phyloP scores from a whole-genome alignment of 257 asterid species.

The Penstemon newberryi region DNA sequence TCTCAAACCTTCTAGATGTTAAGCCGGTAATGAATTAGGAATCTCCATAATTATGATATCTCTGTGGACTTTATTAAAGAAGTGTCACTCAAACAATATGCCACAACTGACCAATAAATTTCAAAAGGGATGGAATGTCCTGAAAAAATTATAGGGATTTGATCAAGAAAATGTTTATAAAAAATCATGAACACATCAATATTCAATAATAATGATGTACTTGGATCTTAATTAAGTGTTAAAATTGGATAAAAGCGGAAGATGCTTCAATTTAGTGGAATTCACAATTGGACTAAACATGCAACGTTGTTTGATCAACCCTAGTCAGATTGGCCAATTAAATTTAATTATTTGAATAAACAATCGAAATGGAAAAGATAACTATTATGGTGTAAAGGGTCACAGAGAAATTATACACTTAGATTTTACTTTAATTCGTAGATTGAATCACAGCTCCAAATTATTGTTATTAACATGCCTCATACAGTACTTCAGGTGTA shows the following conservation, averaged over 20 bases:
- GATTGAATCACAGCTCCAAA: neutral
- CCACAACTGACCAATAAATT: constrained; percentile 45
- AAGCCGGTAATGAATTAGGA: constrained; percentile 25
- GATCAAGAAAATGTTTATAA: constrained; percentile 29
- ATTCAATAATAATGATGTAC: constrained; percentile 25
- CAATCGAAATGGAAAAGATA: constrained; percentile 9
- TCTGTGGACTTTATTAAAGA: constrained; percentile 32
- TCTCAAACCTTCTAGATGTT: constrained; percentile 9
- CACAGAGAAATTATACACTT: too few relatives aligned
- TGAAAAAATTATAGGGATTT: constrained; percentile 29
- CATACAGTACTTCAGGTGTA: too few relatives aligned
- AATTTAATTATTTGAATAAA: constrained; percentile 7
- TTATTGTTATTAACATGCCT: too few relatives aligned
- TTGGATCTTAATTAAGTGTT: constrained; percentile 19
- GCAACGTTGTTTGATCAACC: constrained; percentile 36
- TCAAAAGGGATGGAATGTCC: constrained; percentile 34
- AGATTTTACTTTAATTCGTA: neutral
- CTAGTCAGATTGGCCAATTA: constrained; percentile 29
- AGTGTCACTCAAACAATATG: constrained; percentile 36
- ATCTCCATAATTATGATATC: constrained; percentile 35
- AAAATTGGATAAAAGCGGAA: constrained; percentile 31
- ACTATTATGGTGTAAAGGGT: neutral
- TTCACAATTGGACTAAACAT: constrained; percentile 40
- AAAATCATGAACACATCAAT: constrained; percentile 7
- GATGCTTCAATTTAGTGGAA: constrained; percentile 48